Base-by-base conservation (phyloP, 305 asterid species). In the Striga hermonthica region DNA sequence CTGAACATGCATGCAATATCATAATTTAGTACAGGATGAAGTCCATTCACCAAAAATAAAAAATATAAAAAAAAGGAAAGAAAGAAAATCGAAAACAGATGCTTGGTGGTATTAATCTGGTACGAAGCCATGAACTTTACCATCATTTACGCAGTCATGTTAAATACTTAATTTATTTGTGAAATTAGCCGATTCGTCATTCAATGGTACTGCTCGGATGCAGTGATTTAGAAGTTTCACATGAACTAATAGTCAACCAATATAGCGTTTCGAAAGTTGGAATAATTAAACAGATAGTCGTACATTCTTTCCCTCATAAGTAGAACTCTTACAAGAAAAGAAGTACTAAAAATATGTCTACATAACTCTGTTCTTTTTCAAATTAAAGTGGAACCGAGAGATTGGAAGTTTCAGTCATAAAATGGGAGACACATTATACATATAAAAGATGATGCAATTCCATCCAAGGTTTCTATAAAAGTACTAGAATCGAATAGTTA, bases 1-100 rank as follows among this genome's bases (percentile, higher is more conserved):
- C 99, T 94, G 89, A 59, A 72, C 34, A 73, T 43, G 76, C 38
- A 75, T 16, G 49, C 6, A 6, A 55, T 9, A 35, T 65, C 70
- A 70, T 31, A 68, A 59, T 7, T 47, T 38, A 49, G 45, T 14
- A 9, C 38, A 37, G 9, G 47, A 36, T 54, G 16, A 31, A 56
- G 56, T 35, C 53, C 68, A 61, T 22, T 22, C 1, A 22, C 31
- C 1, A 22, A 22, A 22, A 22, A 22, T 0, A 22, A 22, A 22
- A 22, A 22, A 22, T 0, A 22, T 0, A 22, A 22, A 22, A 22
- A 22, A 22, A 22, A 22, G 31, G 31, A 22, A 22, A 22, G 31
- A 22, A 22, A 22, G 31, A 15, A 2, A 53, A 35, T 6, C n/a
- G 3, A 10, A 34, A 57, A 15, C 11, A 12, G n/a, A 70, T 53